Percentiles rank a stretch among this genome's conserved stretches.
Conservation (phyloP, 192 early-diverging fungal genomes). For the Linnemannia zychae region DNA sequence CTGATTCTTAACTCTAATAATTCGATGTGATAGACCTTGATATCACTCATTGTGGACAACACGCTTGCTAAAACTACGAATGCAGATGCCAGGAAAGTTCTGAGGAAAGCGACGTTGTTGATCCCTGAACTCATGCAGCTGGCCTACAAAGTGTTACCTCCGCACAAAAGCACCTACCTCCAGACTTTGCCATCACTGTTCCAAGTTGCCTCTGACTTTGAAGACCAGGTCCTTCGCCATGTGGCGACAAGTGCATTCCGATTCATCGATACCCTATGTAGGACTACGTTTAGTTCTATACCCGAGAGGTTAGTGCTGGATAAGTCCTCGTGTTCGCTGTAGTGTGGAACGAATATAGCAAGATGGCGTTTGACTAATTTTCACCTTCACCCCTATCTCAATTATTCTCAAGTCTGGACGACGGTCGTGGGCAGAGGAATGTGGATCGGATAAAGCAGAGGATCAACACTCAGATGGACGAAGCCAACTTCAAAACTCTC, state of each 20-base stretch:
- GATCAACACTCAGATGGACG: constrained; percentile 79
- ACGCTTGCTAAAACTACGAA: constrained; percentile 30
- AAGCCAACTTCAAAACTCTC: constrained; percentile 74
- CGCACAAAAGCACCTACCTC: constrained; percentile 34
- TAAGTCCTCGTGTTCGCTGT: not conserved
- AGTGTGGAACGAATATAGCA: not conserved
- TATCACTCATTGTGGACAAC: constrained; percentile 75
- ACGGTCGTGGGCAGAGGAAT: constrained; percentile 55
- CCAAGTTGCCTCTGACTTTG: constrained; percentile 79
- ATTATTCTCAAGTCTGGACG: constrained; percentile 9
- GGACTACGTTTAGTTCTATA: constrained; percentile 49
- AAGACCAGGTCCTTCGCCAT: constrained; percentile 80
- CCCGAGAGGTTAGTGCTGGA: constrained; percentile 22
- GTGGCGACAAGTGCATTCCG: constrained; percentile 79
- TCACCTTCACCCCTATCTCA: not conserved
- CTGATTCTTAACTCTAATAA: not conserved
- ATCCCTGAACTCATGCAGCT: constrained; percentile 84
- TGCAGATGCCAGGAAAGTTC: constrained; percentile 55
- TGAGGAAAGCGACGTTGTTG: constrained; percentile 76
- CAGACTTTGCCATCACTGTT: constrained; percentile 83
- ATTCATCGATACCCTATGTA: constrained; percentile 78
- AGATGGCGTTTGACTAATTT: not conserved
- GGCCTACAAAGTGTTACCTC: constrained; percentile 75
- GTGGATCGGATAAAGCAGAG: constrained; percentile 68
- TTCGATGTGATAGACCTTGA: constrained; percentile 65